These are phyloP conservation scores for Xylariaceae sp. DNA, from an alignment of 2,329 filamentous ascomycete species.

Conservation along the genomic window DNA sequence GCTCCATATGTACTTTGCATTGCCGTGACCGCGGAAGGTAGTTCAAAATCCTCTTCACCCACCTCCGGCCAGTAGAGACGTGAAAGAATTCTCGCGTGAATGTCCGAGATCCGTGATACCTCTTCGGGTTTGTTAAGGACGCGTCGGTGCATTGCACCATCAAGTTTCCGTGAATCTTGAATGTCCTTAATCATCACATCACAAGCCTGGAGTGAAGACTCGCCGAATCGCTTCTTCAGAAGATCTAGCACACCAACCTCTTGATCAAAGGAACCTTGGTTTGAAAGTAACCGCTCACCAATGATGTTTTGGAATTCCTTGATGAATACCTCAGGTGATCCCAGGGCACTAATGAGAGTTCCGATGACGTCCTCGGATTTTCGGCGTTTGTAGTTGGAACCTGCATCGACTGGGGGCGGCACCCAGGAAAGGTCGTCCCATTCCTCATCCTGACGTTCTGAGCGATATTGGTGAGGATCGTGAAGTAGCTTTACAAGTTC, in stretches of 20 bases:
- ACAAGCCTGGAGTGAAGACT: conserved; percentile 80
- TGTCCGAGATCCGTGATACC: conserved; percentile 33
- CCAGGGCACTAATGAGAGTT: conserved; percentile 81
- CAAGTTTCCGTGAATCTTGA: conserved; percentile 72
- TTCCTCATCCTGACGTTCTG: conserved; percentile 55
- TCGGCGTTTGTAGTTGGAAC: conserved; percentile 83
- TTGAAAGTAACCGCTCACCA: conserved; percentile 71
- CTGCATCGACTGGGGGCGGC: conserved; percentile 88
- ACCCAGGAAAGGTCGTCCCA: conserved; percentile 94
- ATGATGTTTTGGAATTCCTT: conserved; percentile 88
- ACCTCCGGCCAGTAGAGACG: conserved; percentile 90
- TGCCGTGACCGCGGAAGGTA: conserved; percentile 55
- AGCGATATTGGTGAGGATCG: conserved; percentile 53
- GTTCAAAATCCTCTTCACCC: conserved; percentile 62
- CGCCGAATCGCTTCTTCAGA: conserved; percentile 83
- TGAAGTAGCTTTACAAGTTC: conserved; percentile 66
- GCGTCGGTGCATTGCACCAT: conserved; percentile 58
- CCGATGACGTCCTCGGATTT: conserved; percentile 89
- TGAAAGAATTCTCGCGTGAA: conserved; percentile 84
- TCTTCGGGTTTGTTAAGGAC: conserved; percentile 27
- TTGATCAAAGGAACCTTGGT: conserved; percentile 67
- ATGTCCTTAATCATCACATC: conserved; percentile 98
- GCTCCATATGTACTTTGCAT: conserved; percentile 68
- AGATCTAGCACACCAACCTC: conserved; percentile 80
- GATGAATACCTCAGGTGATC: conserved; percentile 86